phyloP scores from a whole-genome alignment of 2,329 filamentous ascomycete species.

The Purpureocillium takamizusanense region DNA sequence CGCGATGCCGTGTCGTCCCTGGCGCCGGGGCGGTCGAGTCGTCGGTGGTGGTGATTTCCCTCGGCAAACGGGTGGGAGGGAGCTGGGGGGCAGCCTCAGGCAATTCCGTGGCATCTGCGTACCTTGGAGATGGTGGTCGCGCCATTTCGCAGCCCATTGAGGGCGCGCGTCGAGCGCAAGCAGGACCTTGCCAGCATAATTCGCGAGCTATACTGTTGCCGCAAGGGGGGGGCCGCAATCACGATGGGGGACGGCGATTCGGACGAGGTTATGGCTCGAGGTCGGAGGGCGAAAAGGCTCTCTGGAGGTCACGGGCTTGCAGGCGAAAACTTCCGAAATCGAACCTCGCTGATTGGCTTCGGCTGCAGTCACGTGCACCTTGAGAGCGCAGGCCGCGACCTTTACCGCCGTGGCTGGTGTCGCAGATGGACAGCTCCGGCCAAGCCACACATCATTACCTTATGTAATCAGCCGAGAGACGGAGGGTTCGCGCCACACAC shows the following conservation, averaged over 20 bases:
- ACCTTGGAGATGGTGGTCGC: constrained; percentile 67
- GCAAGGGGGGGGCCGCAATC: constrained; percentile 25
- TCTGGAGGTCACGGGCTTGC: constrained; percentile 29
- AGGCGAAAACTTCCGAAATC: constrained; percentile 34
- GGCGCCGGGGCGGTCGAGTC: constrained; percentile 10
- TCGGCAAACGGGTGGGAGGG: constrained; percentile 13
- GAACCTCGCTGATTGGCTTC: constrained; percentile 33
- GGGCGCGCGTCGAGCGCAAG: constrained; percentile 79
- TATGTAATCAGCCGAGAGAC: too few species aligned
- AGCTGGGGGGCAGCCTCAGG: constrained; percentile 18
- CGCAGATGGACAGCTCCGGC: neutral
- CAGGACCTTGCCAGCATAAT: constrained; percentile 91
- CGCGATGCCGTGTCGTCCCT: constrained; percentile 17
- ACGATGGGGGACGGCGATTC: constrained; percentile 24
- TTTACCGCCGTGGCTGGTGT: too few species aligned
- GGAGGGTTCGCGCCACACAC: too few species aligned
- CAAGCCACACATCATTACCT: neutral
- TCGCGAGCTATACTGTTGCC: constrained; percentile 34
- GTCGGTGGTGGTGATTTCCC: constrained; percentile 16
- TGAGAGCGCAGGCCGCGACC: neutral
- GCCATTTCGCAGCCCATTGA: constrained; percentile 69
- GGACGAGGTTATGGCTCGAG: constrained; percentile 24
- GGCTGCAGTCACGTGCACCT: constrained; percentile 25
- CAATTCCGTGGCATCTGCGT: constrained; percentile 31
- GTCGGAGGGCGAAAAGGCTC: constrained; percentile 28